Base-by-base conservation (phyloP, 2,329 filamentous ascomycete species). In the Aspergillus fumigatus region DNA sequence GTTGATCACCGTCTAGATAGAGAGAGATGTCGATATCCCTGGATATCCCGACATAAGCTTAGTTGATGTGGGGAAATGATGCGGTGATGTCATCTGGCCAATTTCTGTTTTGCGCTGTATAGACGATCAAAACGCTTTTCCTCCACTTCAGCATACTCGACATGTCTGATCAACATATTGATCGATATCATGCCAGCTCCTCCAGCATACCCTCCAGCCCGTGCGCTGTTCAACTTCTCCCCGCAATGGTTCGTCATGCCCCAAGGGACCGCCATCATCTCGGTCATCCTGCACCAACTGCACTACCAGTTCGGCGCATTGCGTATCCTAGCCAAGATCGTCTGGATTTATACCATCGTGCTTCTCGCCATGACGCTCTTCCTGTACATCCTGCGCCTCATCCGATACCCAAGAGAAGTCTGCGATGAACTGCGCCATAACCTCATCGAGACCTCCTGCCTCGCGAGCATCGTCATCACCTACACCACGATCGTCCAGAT, bases 231-330 rank as follows among this genome's bases (percentile, higher is more conserved):
- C 57, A 67, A 67, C 51, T 75, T 75, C 55, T 65, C 65, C 1
- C 71, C 70, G 9, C 65, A 65, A 59, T 75, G 73, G 70, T 74
- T 77, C 57, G 66, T 75, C 7, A 56, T 75, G 26, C 69, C 74
- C 0, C 73, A 76, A 61, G 73, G 73, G 19, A 76, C 68, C 2
- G 69, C 71, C 25, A 73, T 75, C 54, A 59, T 73, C 7, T 65
- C 70, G 14, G 60, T 75, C 7, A 63, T 75, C 48, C 66, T 77
- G 1, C 66, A 72, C 55, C 68, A 71, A 48, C 61, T 75, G 1
- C 64, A 72, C 57, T 78, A 78, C 57, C 75, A 76, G 58, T 79
- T 78, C 60, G 54, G 57, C 1, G 75, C 72, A 3, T 63, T 77
- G 3, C 55, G 57, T 17, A 69, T 68, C 23, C 66, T 78, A 40